Evolutionary conservation across 805 yeast species (phyloP).

Genomic region (Metschnikowia colocasiae): DNA sequence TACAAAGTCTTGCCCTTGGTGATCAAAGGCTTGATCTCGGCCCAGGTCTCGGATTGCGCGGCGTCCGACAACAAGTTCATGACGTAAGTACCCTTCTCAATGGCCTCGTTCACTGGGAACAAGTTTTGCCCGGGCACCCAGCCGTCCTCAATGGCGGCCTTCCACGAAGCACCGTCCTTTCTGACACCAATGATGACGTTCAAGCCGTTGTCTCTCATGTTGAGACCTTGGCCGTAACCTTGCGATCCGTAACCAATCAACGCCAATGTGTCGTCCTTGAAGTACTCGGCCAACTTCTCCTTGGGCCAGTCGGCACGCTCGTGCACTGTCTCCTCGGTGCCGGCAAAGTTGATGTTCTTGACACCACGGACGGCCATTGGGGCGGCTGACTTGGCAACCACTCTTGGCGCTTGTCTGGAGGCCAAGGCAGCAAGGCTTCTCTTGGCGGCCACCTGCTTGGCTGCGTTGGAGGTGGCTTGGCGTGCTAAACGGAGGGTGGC

Average conservation of each 20-base stretch:
- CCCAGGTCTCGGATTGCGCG: constrained; percentile 99
- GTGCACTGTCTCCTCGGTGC: constrained; percentile 91
- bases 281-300: constrained; percentile 91
- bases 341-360: constrained; percentile 95
- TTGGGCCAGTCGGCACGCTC: constrained; percentile 99
- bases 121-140: constrained; percentile 99
- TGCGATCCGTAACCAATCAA: constrained; percentile 99
- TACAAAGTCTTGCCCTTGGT: constrained; percentile 97
- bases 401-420: constrained; percentile 40
- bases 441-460: constrained; percentile 49
- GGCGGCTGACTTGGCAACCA: constrained; percentile 34
- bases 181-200: constrained; percentile 98
- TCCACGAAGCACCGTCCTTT: constrained; percentile 99
- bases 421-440: constrained; percentile 63
- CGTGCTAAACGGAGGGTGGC: constrained; percentile 45
- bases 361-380: constrained; percentile 78
- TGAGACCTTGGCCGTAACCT: constrained; percentile 99
- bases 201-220: constrained; percentile 98
- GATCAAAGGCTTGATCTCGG: constrained; percentile 77
- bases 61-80: constrained; percentile 99
- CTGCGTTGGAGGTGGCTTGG: constrained; percentile 41
- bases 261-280: constrained; percentile 97
- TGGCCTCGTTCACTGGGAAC: constrained; percentile 93
- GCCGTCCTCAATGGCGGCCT: constrained; percentile 98
- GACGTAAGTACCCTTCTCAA: constrained; percentile 84